Evolutionary conservation across 2,329 filamentous ascomycete species (phyloP), one percentile per base, ranked within the genome.

Genomic region (Aspergillus terreus): DNA sequence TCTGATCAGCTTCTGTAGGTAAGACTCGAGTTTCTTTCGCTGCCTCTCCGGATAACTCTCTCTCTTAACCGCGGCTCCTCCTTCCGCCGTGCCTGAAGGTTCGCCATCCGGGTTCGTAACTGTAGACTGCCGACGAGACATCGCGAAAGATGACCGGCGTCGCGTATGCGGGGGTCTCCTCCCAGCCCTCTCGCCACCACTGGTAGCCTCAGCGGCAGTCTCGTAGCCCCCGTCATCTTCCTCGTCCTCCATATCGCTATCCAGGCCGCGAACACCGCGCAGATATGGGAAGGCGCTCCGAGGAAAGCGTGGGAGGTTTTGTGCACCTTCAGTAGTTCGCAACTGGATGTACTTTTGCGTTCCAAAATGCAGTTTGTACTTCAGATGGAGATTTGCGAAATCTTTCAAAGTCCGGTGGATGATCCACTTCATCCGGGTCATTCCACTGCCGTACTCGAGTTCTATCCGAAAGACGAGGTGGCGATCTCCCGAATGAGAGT

Each of bases 381-480:
- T 92, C 64, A 91, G 78, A 71, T 99, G 94, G 33, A 99, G 77
- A 62, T 96, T 95, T 61, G 90, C 84, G 61, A 99, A 96, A 67
- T 99, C 94, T 61, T 84, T 81, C 36, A 97, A 82, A 9, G 90
- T 92, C 49, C 94, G 83, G 63, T 90, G 85, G 52, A 99, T 89
- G 15, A 89, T 86, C 94, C 94, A 99, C 66, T 89, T 90, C 95
- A 99, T 97, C 51, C 94, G 83, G 49, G 92, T 96, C 50, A 94
- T 83, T 0, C 94, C 95, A 66, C 89, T 97, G 12, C 94, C 94
- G 68, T 99, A 99, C 68, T 99, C 94, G 14, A 99, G 78, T 61
- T 96, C 90, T 50, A 99, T 92, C 42, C 86, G 87, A 70, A 97
- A 96, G 7, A 94, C 81, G 64, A 89, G 85, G 70, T 97, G 94